Base-by-base conservation (phyloP, 148 eudicot genomes). In the Heliosperma pusillum region DNA sequence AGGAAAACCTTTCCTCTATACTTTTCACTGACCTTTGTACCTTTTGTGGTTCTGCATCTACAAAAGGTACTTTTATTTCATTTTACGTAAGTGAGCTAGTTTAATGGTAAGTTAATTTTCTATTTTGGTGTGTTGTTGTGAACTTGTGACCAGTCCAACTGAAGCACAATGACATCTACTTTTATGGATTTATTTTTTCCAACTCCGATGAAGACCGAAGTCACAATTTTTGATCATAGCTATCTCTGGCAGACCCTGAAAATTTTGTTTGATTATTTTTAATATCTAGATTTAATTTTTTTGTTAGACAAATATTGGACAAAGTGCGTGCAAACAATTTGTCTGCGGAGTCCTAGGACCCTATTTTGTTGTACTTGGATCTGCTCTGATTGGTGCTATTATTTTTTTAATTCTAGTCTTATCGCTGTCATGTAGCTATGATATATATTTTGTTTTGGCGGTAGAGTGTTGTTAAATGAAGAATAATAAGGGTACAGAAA, bases 1-100 rank as follows among this genome's bases (percentile, higher is more conserved):
- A 89, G 87, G 82, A 95, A 95, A 89, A 95, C 96, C 25, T 95
- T 95, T 81, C 98, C 98, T 1, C 89, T 95, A 3, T 95, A 92
- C 77, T 95, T 95, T 85, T 95, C 97, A 36, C 77, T 95, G 92
- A 92, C 93, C 30, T 92, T 95, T 76, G 98, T 95, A 59, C 98
- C 98, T 5, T 95, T 90, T 29, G 97, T 95, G 66, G 93, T 95
- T 77, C 89, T 95, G 75, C 96, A 85, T 80, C 72, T 95, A 60
- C 97, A 89, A 73, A 95, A 92, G 98, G 98, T 95, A 92, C 67
- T 59, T 47, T 69, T 20, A 65, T 21, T 70, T 71, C 68, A 68
- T 4, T 4, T 26, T 70, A 11, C 73, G 24, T 57, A 55, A 65
- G 55, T 15, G 21, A 42, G 16, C 2, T 36, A 21, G 16, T 7